Percentiles rank a stretch among this genome's conserved stretches.
Conservation (phyloP, 2,329 filamentous ascomycete genomes). For the Colletotrichum shisoi region DNA sequence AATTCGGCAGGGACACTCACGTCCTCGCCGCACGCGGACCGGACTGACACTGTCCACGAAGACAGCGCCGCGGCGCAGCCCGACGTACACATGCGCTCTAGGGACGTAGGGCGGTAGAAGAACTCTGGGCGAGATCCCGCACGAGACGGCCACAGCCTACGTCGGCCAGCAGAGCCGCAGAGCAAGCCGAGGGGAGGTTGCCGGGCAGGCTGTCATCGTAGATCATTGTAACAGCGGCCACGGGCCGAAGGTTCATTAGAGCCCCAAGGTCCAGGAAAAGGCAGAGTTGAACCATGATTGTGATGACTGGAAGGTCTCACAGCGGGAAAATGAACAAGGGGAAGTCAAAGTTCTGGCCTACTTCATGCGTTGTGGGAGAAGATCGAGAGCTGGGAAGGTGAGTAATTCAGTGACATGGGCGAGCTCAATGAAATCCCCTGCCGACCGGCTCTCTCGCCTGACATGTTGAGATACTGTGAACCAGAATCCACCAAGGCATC, state of each 20-base stretch:
- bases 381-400: too few species aligned
- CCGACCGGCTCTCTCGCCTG: too few species aligned
- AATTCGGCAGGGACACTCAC: slow-evolving; percentile 31
- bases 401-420: too few species aligned
- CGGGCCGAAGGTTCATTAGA: slow-evolving; percentile 28
- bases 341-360: too few species aligned
- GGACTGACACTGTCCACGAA: slow-evolving; percentile 36
- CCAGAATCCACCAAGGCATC: too few species aligned
- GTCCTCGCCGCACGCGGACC: slow-evolving; percentile 35
- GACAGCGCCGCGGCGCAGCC: slow-evolving; percentile 32
- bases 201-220: slow-evolving; percentile 31
- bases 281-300: slow-evolving; percentile 18
- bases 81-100: slow-evolving; percentile 34
- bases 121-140: slow-evolving; percentile 33
- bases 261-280: slow-evolving; percentile 19
- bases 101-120: slow-evolving; percentile 36
- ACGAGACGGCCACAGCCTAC: slow-evolving; percentile 37
- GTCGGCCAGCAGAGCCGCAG: slow-evolving; percentile 33
- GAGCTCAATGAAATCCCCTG: too few species aligned
- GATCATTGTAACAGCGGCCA: slow-evolving; percentile 34
- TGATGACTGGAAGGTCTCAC: slow-evolving; percentile 5
- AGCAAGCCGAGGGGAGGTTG: slow-evolving; percentile 17
- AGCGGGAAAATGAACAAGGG: background rate
- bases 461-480: too few species aligned
- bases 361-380: too few species aligned